Conservation (phyloP, 176 grass and related monocot genomes). For the sorghum (Sorghum bicolor) region Sorghum_bicolor_NCBIv3 NC_012876.2:3775501-3776000, state of each 20-base stretch:
- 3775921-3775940: constrained; percentile 17
- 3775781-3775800: constrained; percentile 1
- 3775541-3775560: neutral
- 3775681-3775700: constrained; percentile 35
- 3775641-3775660: constrained; percentile 17
- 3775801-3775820: neutral
- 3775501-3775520: neutral
- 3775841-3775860: neutral
- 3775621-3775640: constrained; percentile 28
- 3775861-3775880: neutral
- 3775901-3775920: neutral
- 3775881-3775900: constrained; percentile 4
- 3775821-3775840: neutral
- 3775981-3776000: neutral
- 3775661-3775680: constrained; percentile 41
- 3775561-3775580: neutral
- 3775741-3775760: neutral
- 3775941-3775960: neutral
- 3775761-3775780: constrained; percentile 22
- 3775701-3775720: constrained; percentile 60
- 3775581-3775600: constrained; percentile 7
- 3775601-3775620: neutral
- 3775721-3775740: constrained; percentile 54
- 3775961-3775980: neutral
- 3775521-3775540: neutral